Evolutionary conservation across 768 basidiomycete genomes (phyloP), one percentile per base, ranked within the genome.

Genomic region (Rhodotorula toruloides): DNA sequence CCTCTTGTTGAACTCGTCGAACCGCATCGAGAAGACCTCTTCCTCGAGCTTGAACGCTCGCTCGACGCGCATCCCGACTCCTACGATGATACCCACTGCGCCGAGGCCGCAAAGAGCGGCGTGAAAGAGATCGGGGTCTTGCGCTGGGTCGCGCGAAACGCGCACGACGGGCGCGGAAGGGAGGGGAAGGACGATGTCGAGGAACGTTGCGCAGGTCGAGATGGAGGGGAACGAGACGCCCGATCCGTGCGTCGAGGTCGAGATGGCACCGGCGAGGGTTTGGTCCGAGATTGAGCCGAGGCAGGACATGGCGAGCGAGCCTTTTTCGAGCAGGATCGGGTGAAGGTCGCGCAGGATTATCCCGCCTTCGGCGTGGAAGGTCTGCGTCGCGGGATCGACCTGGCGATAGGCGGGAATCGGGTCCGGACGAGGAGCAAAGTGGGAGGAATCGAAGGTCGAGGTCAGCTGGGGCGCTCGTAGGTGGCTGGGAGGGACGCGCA

Each of bases 231-330:
- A 93, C 49, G 79, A 75, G 64, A 88, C 81, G 47, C 96, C 94
- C 19, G 90, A 86, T 58, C 93, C 96, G 81, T 99, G 96, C 1
- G 93, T 93, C 13, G 91, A 91, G 67, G 96, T 99, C 21, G 91
- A 86, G 74, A 98, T 82, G 73, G 92, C 84, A 49, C 96, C 96
- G 34, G 85, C 93, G 70, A 99, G 82, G 6, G 91, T 90, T 77
- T 97, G 94, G 77, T 96, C 92, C 42, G 91, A 94, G 74, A 99
- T 97, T 36, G 91, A 93, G 42, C 96, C 96, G 67, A 97, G 82
- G 78, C 89, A 94, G 74, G 83, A 85, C 84, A 99, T 87, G 44
- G 92, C 93, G 39, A 97, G 84, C 40, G 82, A 82, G 73, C 86
- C 79, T 19, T 79, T 76, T 6, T 52, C 61, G 54, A 81, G 84